Conservation (phyloP, 768 basidiomycete species). For the Royoungia palumana region DNA sequence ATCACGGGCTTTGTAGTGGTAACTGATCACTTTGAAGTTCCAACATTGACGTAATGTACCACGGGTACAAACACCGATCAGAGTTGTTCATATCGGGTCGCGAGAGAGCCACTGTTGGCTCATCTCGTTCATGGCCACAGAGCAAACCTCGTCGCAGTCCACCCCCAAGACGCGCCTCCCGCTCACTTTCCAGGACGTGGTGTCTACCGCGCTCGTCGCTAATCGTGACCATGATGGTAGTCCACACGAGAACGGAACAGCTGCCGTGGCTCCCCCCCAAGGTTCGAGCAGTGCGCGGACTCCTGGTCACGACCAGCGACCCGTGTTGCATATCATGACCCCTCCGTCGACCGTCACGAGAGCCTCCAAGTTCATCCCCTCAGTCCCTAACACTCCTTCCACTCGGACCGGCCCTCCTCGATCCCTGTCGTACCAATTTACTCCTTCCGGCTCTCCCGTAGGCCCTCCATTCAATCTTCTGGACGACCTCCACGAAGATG, state of each 20-base stretch:
- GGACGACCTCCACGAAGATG: conserved; percentile 28
- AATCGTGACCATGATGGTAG: not conserved
- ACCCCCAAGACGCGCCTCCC: not conserved
- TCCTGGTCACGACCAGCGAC: conserved; percentile 8
- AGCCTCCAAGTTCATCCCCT: conserved; percentile 1
- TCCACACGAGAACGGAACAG: not conserved
- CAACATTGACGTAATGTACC: conserved; percentile 2
- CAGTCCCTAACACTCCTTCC: conserved; percentile 47
- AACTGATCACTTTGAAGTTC: too few relatives aligned
- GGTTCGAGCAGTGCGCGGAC: not conserved
- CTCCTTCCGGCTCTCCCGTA: conserved; percentile 42
- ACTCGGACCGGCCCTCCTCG: conserved; percentile 71
- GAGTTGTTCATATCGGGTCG: too few relatives aligned
- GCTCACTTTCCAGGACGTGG: conserved; percentile 9
- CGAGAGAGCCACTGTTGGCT: not conserved
- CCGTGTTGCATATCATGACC: conserved; percentile 14
- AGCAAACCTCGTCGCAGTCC: not conserved
- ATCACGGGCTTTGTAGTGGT: too few relatives aligned
- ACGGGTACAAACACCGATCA: not conserved
- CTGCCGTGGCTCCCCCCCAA: not conserved
- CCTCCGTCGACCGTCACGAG: conserved; percentile 6
- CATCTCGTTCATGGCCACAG: conserved; percentile 10
- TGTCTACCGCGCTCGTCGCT: conserved; percentile 2
- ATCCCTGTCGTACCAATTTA: conserved; percentile 64
- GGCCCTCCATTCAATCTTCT: conserved; percentile 27